Conservation (phyloP, 2,329 filamentous ascomycete species). For the Aspergillus awamori region DNA sequence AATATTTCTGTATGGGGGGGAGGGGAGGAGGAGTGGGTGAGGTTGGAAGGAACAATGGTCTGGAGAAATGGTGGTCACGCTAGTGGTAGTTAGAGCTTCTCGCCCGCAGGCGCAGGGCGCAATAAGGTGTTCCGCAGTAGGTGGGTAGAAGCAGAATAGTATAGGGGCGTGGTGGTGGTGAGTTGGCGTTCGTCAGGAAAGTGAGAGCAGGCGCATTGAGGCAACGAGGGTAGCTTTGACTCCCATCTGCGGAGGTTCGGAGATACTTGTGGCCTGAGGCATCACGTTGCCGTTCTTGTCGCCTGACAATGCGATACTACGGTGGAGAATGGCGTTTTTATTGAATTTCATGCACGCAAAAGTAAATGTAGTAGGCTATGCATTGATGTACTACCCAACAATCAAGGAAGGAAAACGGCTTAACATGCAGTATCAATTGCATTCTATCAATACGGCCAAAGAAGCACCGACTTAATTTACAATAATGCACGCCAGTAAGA, state of each 20-base stretch:
- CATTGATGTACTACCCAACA: not conserved
- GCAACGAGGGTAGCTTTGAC: conserved; percentile 6
- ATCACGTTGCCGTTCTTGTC: conserved; percentile 4
- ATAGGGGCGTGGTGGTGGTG: conserved; percentile 9
- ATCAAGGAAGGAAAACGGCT: not conserved
- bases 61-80: not conserved
- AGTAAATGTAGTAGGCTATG: not conserved
- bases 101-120: conserved; percentile 27
- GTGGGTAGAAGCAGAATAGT: not conserved
- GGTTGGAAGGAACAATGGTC: conserved; percentile 2
- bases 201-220: conserved; percentile 8
- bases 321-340: too few species aligned
- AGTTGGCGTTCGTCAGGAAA: not conserved
- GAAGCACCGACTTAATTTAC: not conserved
- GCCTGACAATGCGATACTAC: not conserved
- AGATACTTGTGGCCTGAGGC: conserved; percentile 29
- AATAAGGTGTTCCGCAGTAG: conserved; percentile 10
- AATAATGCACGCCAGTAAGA: conserved; percentile 1
- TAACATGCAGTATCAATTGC: not conserved
- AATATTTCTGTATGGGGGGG: conserved; percentile 1
- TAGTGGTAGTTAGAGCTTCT: conserved; percentile 16
- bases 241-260: conserved; percentile 6
- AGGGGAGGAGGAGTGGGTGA: conserved; percentile 3
- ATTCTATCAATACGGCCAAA: not conserved
- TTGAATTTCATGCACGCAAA: too few species aligned